These are phyloP conservation scores for Arachis hypogaea DNA, from an alignment of 306 rosid species.

Conservation along the genomic window DNA sequence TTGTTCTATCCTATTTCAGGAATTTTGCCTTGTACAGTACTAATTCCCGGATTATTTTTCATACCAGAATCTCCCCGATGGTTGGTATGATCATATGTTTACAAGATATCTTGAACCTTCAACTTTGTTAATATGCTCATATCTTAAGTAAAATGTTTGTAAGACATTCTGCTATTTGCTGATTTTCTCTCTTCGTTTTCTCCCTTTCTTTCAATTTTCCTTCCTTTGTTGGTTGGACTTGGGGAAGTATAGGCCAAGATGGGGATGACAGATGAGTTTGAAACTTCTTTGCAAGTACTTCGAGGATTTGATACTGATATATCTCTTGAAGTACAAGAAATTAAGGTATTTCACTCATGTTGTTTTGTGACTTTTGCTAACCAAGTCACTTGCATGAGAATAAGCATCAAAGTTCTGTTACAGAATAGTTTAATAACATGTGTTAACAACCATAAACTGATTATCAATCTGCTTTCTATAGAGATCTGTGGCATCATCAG, in stretches of 20 bases:
- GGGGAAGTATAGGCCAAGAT: conserved; percentile 69
- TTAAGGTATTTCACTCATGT: conserved; percentile 58
- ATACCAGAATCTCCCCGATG: conserved; percentile 91
- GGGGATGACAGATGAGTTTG: conserved; percentile 89
- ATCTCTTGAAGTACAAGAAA: conserved; percentile 80
- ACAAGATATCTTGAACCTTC: conserved; percentile 20
- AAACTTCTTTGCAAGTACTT: conserved; percentile 82
- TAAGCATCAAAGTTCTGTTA: conserved; percentile 27
- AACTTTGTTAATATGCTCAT: conserved; percentile 10
- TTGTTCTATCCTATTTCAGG: conserved; percentile 56
- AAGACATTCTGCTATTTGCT: conserved; percentile 2
- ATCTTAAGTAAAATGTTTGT: conserved; percentile 25
- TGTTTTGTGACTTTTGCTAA: conserved; percentile 12
- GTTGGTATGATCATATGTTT: conserved; percentile 67
- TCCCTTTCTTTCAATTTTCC: conserved; percentile 17
- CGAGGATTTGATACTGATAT: conserved; percentile 86
- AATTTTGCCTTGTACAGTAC: conserved; percentile 74
- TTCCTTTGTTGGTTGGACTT: conserved; percentile 13
- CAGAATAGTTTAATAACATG: conserved; percentile 13
- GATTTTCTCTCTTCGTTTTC: conserved; percentile 24
- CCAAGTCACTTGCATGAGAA: conserved; percentile 13
- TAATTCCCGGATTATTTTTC: conserved; percentile 83
- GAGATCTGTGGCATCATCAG: conserved; percentile 67
- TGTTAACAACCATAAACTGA: conserved; percentile 22
- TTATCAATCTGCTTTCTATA: conserved; percentile 40